Evolutionary conservation across 2,329 filamentous ascomycete species (phyloP).

Genomic region (Fusarium napiforme): DNA sequence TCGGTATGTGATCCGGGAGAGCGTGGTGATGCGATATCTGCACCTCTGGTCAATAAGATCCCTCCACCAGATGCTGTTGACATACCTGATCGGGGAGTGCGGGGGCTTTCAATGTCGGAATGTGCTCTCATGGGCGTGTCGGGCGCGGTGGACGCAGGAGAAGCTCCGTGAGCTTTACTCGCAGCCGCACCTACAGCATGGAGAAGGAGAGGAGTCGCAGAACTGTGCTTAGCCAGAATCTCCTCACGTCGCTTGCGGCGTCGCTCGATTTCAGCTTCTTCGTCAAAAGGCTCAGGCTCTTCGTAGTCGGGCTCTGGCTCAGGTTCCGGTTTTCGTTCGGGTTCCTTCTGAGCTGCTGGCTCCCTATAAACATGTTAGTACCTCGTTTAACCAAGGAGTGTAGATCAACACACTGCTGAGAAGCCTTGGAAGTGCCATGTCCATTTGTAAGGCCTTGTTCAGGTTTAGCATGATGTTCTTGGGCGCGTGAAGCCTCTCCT

Average conservation of each 20-base stretch:
- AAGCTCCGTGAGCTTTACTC: conserved; percentile 61
- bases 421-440: conserved; percentile 28
- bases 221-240: conserved; percentile 83
- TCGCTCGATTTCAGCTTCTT: conserved; percentile 85
- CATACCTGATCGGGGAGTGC: conserved; percentile 63
- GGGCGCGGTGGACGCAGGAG: conserved; percentile 63
- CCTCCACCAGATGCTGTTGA: neutral
- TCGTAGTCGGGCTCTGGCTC: conserved; percentile 53
- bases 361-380: conserved; percentile 32
- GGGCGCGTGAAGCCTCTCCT: conserved; percentile 67
- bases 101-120: conserved; percentile 54
- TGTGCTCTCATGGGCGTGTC: conserved; percentile 53
- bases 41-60: conserved; percentile 38
- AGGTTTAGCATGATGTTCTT: conserved; percentile 75
- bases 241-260: conserved; percentile 86
- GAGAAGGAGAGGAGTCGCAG: conserved; percentile 77
- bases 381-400: neutral
- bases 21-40: conserved; percentile 56
- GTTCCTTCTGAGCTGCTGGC: conserved; percentile 29
- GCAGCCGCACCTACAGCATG: conserved; percentile 75
- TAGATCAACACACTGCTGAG: conserved; percentile 29
- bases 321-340: conserved; percentile 44
- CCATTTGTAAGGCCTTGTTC: conserved; percentile 59
- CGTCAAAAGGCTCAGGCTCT: conserved; percentile 74
- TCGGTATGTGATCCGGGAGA: conserved; percentile 60